These are phyloP conservation scores for Zanthoxylum bungeanum DNA, from an alignment of 345 rosid species.

Conservation along the genomic window DNA sequence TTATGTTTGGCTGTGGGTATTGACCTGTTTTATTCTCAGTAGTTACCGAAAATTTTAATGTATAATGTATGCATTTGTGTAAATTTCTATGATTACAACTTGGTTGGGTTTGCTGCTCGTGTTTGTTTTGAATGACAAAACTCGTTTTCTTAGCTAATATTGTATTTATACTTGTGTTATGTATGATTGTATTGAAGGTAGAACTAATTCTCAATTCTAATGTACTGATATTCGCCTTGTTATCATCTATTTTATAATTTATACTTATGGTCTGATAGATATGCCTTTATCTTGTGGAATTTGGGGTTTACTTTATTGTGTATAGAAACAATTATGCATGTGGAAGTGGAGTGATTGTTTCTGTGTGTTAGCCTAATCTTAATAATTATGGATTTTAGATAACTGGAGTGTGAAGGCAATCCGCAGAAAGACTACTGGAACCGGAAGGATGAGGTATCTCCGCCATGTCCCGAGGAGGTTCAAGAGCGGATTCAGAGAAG, in stretches of 20 bases:
- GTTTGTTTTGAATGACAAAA: background rate
- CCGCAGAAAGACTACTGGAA: conserved; percentile 94
- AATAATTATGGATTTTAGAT: conserved; percentile 35
- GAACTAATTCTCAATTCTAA: background rate
- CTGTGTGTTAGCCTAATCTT: background rate
- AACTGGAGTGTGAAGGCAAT: conserved; percentile 99
- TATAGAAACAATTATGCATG: too few species aligned
- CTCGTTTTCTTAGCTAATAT: background rate
- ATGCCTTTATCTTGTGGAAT: too few species aligned
- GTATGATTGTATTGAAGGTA: background rate
- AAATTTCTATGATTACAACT: too few species aligned
- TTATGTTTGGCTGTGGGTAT: too few species aligned
- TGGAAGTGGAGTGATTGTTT: background rate
- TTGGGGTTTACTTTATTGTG: background rate
- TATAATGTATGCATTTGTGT: background rate
- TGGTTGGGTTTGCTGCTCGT: background rate
- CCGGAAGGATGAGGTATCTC: conserved; percentile 90
- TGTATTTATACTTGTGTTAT: background rate
- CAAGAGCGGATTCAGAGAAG: conserved; percentile 91
- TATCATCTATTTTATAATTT: too few species aligned
- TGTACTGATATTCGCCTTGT: too few species aligned
- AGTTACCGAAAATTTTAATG: too few species aligned
- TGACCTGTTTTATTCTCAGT: too few species aligned
- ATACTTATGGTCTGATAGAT: too few species aligned
- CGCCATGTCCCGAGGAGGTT: conserved; percentile 81